Conservation (phyloP, 2,329 filamentous ascomycete genomes). For the Rhynchosporium secalis region DNA sequence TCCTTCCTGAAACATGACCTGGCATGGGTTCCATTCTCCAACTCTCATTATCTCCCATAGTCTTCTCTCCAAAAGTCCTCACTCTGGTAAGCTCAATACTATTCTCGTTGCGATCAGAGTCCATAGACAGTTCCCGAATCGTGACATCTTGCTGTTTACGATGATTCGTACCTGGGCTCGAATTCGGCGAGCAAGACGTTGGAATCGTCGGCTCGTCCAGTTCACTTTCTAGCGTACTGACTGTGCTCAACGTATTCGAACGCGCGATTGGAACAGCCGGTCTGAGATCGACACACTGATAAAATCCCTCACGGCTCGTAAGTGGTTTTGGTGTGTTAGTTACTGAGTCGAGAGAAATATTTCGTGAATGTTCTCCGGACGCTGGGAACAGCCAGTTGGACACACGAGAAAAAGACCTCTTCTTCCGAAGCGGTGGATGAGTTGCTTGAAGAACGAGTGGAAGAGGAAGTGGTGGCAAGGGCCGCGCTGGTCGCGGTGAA, state of each 20-base stretch:
- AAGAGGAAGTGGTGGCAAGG: conserved; percentile 50
- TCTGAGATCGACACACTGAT: conserved; percentile 51
- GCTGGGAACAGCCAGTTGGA: conserved; percentile 57
- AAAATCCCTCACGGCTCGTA: conserved; percentile 55
- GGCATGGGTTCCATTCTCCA: conserved; percentile 42
- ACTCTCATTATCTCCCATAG: conserved; percentile 38
- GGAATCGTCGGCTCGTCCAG: conserved; percentile 47
- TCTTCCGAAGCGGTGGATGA: conserved; percentile 60
- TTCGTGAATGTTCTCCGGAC: conserved; percentile 40
- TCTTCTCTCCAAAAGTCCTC: conserved; percentile 33
- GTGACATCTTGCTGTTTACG: conserved; percentile 19
- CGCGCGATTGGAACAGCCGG: conserved; percentile 2
- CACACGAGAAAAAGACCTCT: conserved; percentile 65
- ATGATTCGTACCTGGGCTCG: conserved; percentile 27
- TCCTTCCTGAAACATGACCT: conserved; percentile 34
- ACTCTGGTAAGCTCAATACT: conserved; percentile 30
- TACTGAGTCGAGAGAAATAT: conserved; percentile 50
- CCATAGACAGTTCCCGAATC: conserved; percentile 23
- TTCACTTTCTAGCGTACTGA: conserved; percentile 52
- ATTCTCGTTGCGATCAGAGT: conserved; percentile 26
- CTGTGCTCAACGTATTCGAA: conserved; percentile 45
- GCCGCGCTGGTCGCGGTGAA: conserved; percentile 22
- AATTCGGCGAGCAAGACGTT: conserved; percentile 51
- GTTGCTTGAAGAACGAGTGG: conserved; percentile 53
- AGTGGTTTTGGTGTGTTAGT: conserved; percentile 57